Conservation (phyloP, 768 basidiomycete species). For the Boletus reticulatus region DNA sequence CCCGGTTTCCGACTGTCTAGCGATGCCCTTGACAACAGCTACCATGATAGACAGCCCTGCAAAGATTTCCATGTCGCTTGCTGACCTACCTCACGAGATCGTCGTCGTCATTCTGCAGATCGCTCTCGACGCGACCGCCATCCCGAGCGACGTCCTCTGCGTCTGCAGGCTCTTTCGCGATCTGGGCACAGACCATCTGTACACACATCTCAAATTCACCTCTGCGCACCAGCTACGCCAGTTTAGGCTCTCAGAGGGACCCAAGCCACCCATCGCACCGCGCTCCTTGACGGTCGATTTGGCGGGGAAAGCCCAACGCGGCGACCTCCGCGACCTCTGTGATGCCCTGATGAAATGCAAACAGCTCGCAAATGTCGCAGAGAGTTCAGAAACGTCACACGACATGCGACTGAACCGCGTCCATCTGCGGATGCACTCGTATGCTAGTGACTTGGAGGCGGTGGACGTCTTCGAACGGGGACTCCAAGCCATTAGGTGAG, state of each 20-base stretch:
- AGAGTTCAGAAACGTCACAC: background rate
- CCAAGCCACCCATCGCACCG: slow-evolving; percentile 20
- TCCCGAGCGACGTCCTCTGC: slow-evolving; percentile 22
- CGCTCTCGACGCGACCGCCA: slow-evolving; percentile 10
- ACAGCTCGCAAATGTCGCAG: background rate
- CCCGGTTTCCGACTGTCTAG: slow-evolving; percentile 6
- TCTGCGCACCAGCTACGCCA: slow-evolving; percentile 21
- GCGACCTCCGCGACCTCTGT: slow-evolving; percentile 27
- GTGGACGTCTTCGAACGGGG: slow-evolving; percentile 32
- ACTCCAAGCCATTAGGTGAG: slow-evolving; percentile 38
- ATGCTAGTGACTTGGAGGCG: slow-evolving; percentile 26
- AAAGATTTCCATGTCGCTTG: slow-evolving; percentile 5
- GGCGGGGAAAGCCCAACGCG: slow-evolving; percentile 28
- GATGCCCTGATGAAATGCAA: slow-evolving; percentile 27
- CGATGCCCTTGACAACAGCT: background rate
- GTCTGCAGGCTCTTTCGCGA: slow-evolving; percentile 20
- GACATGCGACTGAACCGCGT: slow-evolving; percentile 29
- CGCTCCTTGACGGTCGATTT: slow-evolving; percentile 28
- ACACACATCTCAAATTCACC: slow-evolving; percentile 26
- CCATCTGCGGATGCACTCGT: slow-evolving; percentile 40
- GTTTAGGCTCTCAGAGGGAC: slow-evolving; percentile 10
- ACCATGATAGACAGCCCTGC: background rate
- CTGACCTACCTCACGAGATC: slow-evolving; percentile 24
- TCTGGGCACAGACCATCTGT: slow-evolving; percentile 21
- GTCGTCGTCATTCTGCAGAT: slow-evolving; percentile 14